phyloP scores from a whole-genome alignment of 257 asterid genomes.

The Solanum medicagineum region DNA sequence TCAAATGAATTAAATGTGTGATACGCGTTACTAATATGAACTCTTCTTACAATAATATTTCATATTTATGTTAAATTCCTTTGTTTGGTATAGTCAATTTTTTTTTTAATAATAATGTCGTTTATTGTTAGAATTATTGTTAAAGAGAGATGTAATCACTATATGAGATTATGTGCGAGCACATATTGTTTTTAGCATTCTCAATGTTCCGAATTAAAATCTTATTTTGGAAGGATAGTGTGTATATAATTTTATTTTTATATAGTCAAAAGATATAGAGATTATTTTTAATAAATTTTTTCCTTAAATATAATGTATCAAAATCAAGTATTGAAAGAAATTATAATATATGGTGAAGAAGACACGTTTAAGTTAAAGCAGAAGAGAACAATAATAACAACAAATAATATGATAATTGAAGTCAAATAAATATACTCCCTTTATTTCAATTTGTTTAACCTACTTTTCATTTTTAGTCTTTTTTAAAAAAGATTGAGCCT shows the following conservation, averaged over 20 bases:
- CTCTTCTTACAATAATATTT: not conserved
- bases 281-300: not conserved
- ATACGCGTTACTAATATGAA: not conserved
- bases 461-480: no score
- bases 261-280: not conserved
- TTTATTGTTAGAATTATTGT: not conserved
- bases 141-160: not conserved
- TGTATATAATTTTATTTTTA: not conserved
- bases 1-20: not conserved
- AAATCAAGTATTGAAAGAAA: not conserved
- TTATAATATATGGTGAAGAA: not conserved
- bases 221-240: not conserved
- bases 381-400: not conserved
- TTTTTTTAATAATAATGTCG: no score
- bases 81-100: no score
- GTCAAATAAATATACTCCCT: no score
- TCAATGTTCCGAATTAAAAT: no score
- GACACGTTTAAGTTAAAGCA: not conserved
- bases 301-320: rapidly evolving
- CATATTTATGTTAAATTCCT: not conserved
- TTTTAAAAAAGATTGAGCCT: no score
- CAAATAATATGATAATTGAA: not conserved
- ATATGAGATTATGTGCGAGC: not conserved
- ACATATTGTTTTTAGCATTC: not conserved
- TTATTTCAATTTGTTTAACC: no score